Evolutionary conservation across 495 filamentous ascomycete species (phyloP).

Genomic region (Penicillium cosmopolitanum): DNA sequence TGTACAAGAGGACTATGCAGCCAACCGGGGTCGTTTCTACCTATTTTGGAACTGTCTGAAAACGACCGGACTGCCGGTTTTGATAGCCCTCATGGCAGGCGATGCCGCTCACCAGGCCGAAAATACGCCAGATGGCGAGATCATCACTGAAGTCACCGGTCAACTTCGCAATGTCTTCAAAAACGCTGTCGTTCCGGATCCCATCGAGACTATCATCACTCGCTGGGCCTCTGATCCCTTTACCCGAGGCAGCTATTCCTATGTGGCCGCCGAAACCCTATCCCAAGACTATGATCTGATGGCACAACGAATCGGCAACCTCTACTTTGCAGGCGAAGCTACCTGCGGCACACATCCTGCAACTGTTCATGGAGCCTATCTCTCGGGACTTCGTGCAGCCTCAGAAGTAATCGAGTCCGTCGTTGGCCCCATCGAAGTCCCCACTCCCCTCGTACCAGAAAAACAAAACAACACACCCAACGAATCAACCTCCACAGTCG

Average conservation of each 20-base stretch:
- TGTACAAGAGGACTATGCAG: slow-evolving; percentile 63
- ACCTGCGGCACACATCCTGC: slow-evolving; percentile 95
- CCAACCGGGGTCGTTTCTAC: slow-evolving; percentile 82
- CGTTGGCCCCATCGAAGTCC: slow-evolving; percentile 78
- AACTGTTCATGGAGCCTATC: slow-evolving; percentile 94
- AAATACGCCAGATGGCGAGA: slow-evolving; percentile 66
- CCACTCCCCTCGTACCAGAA: slow-evolving; percentile 75
- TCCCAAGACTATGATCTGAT: slow-evolving; percentile 92
- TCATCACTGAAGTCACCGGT: slow-evolving; percentile 77
- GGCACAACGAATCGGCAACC: slow-evolving; percentile 80
- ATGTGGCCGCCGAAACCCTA: slow-evolving; percentile 76
- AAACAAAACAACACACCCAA: slow-evolving; percentile 31
- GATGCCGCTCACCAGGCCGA: slow-evolving; percentile 92
- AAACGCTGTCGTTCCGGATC: slow-evolving; percentile 65
- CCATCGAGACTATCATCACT: slow-evolving; percentile 88
- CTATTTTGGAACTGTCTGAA: slow-evolving; percentile 96
- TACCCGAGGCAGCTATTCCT: slow-evolving; percentile 91
- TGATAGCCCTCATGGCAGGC: slow-evolving; percentile 94
- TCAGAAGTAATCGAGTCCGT: slow-evolving; percentile 79
- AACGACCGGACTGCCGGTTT: slow-evolving; percentile 81
- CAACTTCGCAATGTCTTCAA: slow-evolving; percentile 72
- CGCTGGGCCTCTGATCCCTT: slow-evolving; percentile 90
- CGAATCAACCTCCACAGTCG: slow-evolving; percentile 4
- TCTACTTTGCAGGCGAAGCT: slow-evolving; percentile 97
- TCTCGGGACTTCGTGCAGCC: slow-evolving; percentile 88